These are phyloP conservation scores for Nepenthes alata DNA, from an alignment of 179 eudicot genomes.

Conservation along the genomic window DNA sequence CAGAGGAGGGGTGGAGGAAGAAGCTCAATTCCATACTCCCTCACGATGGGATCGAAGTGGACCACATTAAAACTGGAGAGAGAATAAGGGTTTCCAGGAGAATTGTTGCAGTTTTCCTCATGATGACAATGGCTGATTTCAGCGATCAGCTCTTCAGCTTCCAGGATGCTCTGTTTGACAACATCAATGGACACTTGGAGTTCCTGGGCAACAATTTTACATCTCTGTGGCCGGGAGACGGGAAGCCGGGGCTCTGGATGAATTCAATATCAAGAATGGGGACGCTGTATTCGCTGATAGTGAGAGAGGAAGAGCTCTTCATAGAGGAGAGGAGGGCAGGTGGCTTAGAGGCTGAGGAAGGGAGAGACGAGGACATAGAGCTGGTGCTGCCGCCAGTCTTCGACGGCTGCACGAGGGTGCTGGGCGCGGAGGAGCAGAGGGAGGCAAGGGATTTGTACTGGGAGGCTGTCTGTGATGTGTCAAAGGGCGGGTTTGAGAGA, in stretches of 20 bases:
- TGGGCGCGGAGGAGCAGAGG: slow-evolving; percentile 48
- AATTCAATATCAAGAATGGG: slow-evolving; percentile 71
- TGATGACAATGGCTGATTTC: slow-evolving; percentile 94
- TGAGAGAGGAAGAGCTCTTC: slow-evolving; percentile 45
- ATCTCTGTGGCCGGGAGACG: slow-evolving; percentile 70
- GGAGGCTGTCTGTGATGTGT: slow-evolving; percentile 51
- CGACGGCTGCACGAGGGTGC: slow-evolving; percentile 43
- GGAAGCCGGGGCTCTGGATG: slow-evolving; percentile 88
- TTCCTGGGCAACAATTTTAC: slow-evolving; percentile 40
- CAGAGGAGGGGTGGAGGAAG: slow-evolving; percentile 49
- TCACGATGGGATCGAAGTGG: slow-evolving; percentile 42
- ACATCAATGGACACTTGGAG: slow-evolving; percentile 46
- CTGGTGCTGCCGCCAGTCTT: slow-evolving; percentile 75
- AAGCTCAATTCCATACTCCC: slow-evolving; percentile 53
- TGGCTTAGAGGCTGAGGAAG: neutral
- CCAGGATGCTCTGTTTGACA: slow-evolving; percentile 62
- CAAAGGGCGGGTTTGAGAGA: slow-evolving; percentile 25
- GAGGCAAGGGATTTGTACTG: slow-evolving; percentile 64
- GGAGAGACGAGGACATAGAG: slow-evolving; percentile 55
- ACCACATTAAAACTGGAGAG: slow-evolving; percentile 75
- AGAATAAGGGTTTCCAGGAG: slow-evolving; percentile 55
- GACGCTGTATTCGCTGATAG: slow-evolving; percentile 45
- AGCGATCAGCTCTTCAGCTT: slow-evolving; percentile 74
- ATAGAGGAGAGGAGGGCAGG: slow-evolving; percentile 18
- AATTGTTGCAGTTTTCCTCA: slow-evolving; percentile 48